Conservation (phyloP, 1,284 basidiomycete genomes). For the Pterulicium gracile region DNA sequence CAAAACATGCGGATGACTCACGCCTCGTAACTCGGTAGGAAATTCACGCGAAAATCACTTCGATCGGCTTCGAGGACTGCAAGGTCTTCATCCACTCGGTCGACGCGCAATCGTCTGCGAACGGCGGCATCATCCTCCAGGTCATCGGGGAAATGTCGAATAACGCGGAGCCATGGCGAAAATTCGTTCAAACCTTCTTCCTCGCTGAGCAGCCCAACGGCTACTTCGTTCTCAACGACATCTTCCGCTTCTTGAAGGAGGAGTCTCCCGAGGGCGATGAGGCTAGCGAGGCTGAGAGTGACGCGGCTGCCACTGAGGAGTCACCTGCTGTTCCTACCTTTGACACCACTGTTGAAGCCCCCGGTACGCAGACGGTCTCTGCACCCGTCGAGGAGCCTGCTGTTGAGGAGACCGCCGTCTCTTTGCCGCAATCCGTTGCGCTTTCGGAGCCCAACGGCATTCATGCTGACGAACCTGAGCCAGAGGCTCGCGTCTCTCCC, state of each 20-base stretch:
- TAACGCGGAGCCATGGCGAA: conserved; percentile 84
- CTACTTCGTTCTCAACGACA: conserved; percentile 99
- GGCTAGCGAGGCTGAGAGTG: conserved; percentile 30
- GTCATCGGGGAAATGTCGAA: conserved; percentile 99
- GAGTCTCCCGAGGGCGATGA: conserved; percentile 79
- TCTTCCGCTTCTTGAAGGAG: conserved; percentile 98
- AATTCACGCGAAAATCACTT: conserved; percentile 93
- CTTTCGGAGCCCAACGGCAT: not conserved
- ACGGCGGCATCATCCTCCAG: conserved; percentile 96
- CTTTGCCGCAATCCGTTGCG: not conserved
- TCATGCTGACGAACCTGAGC: conserved; percentile 14
- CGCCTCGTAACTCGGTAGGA: conserved; percentile 54
- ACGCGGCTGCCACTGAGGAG: conserved; percentile 15
- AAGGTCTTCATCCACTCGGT: conserved; percentile 97
- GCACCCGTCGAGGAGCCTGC: not conserved
- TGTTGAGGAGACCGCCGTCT: not conserved
- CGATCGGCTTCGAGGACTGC: conserved; percentile 91
- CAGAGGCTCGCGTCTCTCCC: conserved; percentile 19
- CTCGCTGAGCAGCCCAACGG: conserved; percentile 98
- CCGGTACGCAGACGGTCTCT: not conserved
- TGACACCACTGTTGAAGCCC: not conserved
- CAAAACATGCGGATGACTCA: conserved; percentile 5
- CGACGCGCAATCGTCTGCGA: conserved; percentile 87
- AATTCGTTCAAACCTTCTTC: conserved; percentile 99
- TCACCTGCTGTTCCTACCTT: conserved; percentile 1